phyloP scores from a whole-genome alignment of 257 asterid genomes.

The Misopates orontium region DNA sequence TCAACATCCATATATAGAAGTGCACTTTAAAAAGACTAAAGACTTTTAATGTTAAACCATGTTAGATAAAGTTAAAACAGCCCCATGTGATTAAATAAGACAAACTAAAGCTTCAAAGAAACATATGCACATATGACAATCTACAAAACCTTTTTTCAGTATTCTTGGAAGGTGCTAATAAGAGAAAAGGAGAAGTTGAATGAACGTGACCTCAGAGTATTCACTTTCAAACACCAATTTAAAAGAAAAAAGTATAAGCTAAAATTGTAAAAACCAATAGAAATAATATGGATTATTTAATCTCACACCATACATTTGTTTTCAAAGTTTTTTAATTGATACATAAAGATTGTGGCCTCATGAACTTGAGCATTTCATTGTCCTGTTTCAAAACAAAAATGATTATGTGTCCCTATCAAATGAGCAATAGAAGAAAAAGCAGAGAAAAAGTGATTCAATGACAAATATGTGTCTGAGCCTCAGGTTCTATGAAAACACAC shows the following conservation, averaged over 20 bases:
- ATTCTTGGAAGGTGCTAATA: constrained; percentile 23
- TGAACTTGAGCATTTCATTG: constrained; percentile 16
- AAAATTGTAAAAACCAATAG: not conserved
- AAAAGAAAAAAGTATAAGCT: not conserved
- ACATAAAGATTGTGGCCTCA: constrained; percentile 12
- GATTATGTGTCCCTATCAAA: constrained; percentile 26
- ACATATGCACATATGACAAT: constrained; percentile 32
- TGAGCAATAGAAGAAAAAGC: constrained; percentile 23
- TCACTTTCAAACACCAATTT: constrained; percentile 31
- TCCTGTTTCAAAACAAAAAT: constrained; percentile 8
- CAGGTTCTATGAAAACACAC: constrained; percentile 22
- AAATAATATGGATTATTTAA: no score
- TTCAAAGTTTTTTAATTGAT: constrained; percentile 18
- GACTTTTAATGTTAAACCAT: constrained; percentile 9
- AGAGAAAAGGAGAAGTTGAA: constrained; percentile 19
- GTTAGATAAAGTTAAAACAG: constrained; percentile 4
- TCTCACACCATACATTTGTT: constrained; percentile 24
- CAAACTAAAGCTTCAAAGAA: constrained; percentile 23
- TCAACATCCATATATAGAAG: constrained; percentile 11
- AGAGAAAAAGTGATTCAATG: not conserved
- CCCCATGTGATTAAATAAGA: constrained; percentile 36
- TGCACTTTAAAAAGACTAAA: constrained; percentile 2
- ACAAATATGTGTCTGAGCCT: constrained; percentile 26
- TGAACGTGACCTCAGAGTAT: constrained; percentile 30
- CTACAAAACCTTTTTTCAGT: constrained; percentile 26